Base-by-base conservation (phyloP, 2,329 filamentous ascomycete species). In the Diaporthe citrichinensis region DNA sequence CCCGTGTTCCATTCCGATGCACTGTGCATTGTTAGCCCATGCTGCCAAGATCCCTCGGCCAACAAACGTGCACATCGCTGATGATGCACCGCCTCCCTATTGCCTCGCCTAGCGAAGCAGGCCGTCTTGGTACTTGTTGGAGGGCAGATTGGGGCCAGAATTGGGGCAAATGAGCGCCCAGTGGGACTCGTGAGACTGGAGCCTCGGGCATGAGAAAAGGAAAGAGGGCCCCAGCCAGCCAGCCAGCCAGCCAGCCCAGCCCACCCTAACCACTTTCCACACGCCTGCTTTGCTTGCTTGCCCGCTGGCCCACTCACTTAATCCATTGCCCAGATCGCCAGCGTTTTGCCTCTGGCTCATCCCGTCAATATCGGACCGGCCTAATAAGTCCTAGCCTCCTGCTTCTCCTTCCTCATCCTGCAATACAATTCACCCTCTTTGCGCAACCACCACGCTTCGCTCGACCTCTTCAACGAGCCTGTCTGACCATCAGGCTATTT, bases 51-150 rank as follows among this genome's bases (percentile, higher is more conserved):
- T 28, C 31, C 65, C 31, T 68, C 65, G 65, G 65, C 65, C 65
- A 68, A 68, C 65, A 53, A 68, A 39, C 46, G 46, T 53, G 65
- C 65, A 53, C 65, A 12, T 53, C 46, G 49, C 31, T 39, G 65
- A 68, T 68, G 65, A 68, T 68, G 65, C 65, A 68, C 65, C 65
- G 65, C 65, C 65, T 68, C 65, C 65, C 46, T 68, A 68, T 41
- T 53, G 46, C 65, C 31, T 68, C 44, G 62, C 62, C 44, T 51
- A 51, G 62, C 31, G 44, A 68, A 15, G 46, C 62, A 68, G 62
- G 44, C 44, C 65, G 65, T 1, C 39, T 53, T 53, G 65, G 46
- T 31, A 53, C 46, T 53, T 68, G 65, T 53, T 68, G 65, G 65
- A 68, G 65, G 46, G 62, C 44, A 39, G n/a, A 68, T 68, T 65